Evolutionary conservation across 2,329 filamentous ascomycete species (phyloP).

Genomic region (Neoascochyta sp.): DNA sequence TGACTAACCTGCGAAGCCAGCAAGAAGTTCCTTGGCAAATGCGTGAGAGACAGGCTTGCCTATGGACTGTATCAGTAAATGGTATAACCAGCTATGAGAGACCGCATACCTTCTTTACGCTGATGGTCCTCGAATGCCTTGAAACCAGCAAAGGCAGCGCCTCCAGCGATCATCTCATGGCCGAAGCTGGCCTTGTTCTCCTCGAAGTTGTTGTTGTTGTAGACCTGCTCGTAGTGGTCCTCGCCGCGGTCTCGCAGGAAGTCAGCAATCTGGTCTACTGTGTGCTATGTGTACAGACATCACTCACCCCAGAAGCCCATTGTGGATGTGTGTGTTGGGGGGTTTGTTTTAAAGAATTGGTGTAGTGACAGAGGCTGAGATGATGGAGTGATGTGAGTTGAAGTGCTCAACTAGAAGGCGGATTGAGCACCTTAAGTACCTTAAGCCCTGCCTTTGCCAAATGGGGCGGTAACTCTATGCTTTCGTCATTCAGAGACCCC

Average conservation of each 20-base stretch:
- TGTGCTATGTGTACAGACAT: too few species aligned
- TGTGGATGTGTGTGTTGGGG: slow-evolving; percentile 16
- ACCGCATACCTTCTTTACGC: slow-evolving; percentile 65
- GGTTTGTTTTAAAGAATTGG: too few species aligned
- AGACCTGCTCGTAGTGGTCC: slow-evolving; percentile 54
- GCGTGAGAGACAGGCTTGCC: slow-evolving; percentile 68
- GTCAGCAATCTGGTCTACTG: slow-evolving; percentile 1
- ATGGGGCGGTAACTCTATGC: slow-evolving; percentile 1
- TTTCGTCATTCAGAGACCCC: slow-evolving; percentile 11
- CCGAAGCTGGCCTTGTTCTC: slow-evolving; percentile 61
- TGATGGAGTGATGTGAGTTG: neutral
- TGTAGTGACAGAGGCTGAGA: too few species aligned
- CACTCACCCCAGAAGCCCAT: slow-evolving; percentile 47
- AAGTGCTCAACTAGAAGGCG: slow-evolving; percentile 1
- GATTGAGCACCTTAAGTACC: slow-evolving; percentile 13
- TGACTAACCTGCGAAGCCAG: slow-evolving; percentile 58
- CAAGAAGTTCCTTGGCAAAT: slow-evolving; percentile 75
- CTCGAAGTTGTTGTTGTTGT: slow-evolving; percentile 45
- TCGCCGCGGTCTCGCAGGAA: slow-evolving; percentile 48
- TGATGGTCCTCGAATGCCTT: slow-evolving; percentile 75
- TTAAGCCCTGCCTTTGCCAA: slow-evolving; percentile 3
- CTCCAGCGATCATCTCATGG: slow-evolving; percentile 73
- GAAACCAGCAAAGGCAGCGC: slow-evolving; percentile 74
- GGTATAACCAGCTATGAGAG: neutral
- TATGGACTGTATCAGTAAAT: slow-evolving; percentile 29